Percentiles rank a stretch among this genome's conserved stretches.
These are phyloP conservation scores for Leishmania aethiopica DNA, from an alignment of 208 protist genomes.

Conservation along the genomic window DNA sequence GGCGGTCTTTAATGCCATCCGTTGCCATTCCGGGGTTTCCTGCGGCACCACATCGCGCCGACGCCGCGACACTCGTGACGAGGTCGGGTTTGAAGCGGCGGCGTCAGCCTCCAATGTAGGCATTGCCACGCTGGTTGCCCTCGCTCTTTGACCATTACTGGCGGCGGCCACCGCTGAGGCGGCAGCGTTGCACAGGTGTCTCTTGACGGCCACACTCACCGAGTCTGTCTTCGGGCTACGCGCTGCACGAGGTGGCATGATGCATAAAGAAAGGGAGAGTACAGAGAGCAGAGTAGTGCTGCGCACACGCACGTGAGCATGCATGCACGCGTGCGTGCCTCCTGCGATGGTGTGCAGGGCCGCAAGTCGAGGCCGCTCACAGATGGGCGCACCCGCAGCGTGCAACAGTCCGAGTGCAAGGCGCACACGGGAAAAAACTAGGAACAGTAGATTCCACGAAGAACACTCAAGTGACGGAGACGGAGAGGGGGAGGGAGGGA, in stretches of 20 bases:
- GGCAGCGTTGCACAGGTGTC: slow-evolving; percentile 5
- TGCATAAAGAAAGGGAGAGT: neutral
- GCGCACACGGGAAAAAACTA: neutral
- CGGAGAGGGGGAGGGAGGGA: neutral
- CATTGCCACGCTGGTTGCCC: neutral
- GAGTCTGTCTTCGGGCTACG: slow-evolving; percentile 19
- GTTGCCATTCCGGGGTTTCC: slow-evolving; percentile 36
- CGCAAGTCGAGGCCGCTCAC: neutral
- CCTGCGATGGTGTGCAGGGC: neutral
- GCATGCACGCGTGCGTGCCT: neutral
- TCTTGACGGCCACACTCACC: slow-evolving; percentile 23
- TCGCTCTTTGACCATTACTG: neutral
- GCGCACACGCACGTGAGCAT: neutral
- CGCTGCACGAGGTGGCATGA: slow-evolving; percentile 27
- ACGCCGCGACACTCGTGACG: slow-evolving; percentile 34
- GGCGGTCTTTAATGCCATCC: slow-evolving; percentile 29
- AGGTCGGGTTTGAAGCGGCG: neutral
- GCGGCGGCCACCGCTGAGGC: neutral
- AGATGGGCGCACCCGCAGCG: neutral
- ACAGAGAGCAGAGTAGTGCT: neutral
- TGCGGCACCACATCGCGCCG: slow-evolving; percentile 28
- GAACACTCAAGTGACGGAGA: neutral
- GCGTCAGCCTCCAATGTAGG: neutral
- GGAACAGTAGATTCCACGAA: neutral
- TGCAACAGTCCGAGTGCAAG: neutral